Conservation (phyloP, 306 rosid species). For the Vigna reflexopilosa region DNA sequence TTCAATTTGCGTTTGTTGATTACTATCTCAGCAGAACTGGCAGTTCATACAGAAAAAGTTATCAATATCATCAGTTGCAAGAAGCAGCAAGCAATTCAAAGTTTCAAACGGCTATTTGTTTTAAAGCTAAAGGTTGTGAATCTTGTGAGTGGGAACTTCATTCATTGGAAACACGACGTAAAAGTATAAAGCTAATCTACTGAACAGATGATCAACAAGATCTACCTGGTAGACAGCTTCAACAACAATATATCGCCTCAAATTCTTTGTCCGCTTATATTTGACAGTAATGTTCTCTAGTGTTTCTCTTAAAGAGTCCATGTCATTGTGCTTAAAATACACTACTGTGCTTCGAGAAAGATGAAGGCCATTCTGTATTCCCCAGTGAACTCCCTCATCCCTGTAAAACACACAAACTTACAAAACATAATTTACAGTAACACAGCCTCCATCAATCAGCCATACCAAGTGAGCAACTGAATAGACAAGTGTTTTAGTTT, state of each 20-base stretch:
- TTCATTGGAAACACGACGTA: slow-evolving; percentile 29
- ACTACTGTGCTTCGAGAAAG: slow-evolving; percentile 95
- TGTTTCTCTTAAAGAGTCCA: slow-evolving; percentile 80
- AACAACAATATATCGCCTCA: slow-evolving; percentile 97
- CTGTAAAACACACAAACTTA: slow-evolving; percentile 54
- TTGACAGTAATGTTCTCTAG: slow-evolving; percentile 72
- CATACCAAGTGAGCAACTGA: slow-evolving; percentile 1
- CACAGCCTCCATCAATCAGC: slow-evolving; percentile 27
- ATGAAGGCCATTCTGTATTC: slow-evolving; percentile 93
- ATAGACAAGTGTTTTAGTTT: slow-evolving; percentile 9
- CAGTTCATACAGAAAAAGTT: slow-evolving; percentile 31
- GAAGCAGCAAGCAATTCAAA: slow-evolving; percentile 44
- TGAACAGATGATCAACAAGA: slow-evolving; percentile 25
- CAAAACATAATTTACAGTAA: slow-evolving; percentile 5
- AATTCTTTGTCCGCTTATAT: slow-evolving; percentile 68
- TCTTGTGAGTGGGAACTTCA: not conserved
- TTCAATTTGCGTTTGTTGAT: slow-evolving; percentile 38
- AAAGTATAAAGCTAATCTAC: slow-evolving; percentile 18
- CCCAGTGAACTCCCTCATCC: slow-evolving; percentile 99
- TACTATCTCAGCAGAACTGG: slow-evolving; percentile 25
- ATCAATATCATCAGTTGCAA: slow-evolving; percentile 30
- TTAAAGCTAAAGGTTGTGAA: slow-evolving; percentile 25
- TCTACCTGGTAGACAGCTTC: slow-evolving; percentile 96
- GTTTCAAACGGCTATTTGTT: slow-evolving; percentile 12
- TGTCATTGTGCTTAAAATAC: slow-evolving; percentile 92